phyloP scores from a whole-genome alignment of 2,329 filamentous ascomycete genomes.

The Cladosporium sp. region DNA sequence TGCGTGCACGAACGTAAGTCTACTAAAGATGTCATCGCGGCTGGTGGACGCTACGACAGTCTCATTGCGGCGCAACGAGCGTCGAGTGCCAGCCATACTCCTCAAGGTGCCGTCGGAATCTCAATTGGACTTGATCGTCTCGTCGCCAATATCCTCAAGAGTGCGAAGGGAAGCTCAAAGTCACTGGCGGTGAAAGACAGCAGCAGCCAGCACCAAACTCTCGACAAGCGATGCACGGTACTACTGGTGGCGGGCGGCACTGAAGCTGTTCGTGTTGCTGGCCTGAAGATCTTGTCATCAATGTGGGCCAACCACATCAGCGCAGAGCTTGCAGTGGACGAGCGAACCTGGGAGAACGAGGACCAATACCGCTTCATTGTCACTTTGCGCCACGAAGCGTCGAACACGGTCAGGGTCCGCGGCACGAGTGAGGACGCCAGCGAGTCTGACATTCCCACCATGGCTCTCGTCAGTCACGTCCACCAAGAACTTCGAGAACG shows the following conservation, averaged over 20 bases:
- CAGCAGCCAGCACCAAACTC: constrained; percentile 11
- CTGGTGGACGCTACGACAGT: constrained; percentile 88
- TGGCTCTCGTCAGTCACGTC: constrained; percentile 77
- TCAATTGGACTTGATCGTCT: constrained; percentile 86
- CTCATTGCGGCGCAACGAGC: constrained; percentile 82
- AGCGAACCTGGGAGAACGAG: constrained; percentile 20
- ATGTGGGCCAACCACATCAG: constrained; percentile 84
- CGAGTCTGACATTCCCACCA: constrained; percentile 72
- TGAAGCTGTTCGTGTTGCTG: constrained; percentile 70
- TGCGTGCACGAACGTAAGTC: constrained; percentile 84
- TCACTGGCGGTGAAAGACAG: constrained; percentile 25
- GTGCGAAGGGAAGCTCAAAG: constrained; percentile 22
- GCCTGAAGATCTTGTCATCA: constrained; percentile 72
- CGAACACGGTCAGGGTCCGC: constrained; percentile 55
- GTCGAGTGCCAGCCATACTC: constrained; percentile 54
- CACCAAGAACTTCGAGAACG: constrained; percentile 79
- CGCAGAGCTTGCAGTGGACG: constrained; percentile 79
- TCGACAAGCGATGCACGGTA: constrained; percentile 65
- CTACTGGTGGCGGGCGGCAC: constrained; percentile 86
- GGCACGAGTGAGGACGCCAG: constrained; percentile 49
- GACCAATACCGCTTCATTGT: constrained; percentile 73
- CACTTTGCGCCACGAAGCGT: constrained; percentile 75
- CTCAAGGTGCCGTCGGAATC: constrained; percentile 73
- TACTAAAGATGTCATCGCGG: constrained; percentile 79
- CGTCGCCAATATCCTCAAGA: constrained; percentile 59